Evolutionary conservation across 208 protist genomes (phyloP).

Genomic region (Zelonia costaricensis): DNA sequence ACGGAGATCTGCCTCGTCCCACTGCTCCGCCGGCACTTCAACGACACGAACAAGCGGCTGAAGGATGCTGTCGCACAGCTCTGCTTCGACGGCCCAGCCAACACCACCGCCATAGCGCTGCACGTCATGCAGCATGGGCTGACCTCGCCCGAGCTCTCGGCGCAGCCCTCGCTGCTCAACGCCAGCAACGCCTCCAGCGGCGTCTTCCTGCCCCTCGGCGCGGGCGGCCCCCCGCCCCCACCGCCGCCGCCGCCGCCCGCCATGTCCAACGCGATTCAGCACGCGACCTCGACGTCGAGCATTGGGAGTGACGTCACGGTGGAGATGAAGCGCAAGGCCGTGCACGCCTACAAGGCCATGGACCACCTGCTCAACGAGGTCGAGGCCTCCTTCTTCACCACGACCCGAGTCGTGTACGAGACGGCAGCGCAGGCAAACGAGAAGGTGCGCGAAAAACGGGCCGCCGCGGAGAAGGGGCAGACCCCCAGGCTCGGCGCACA

Average conservation of each 20-base stretch:
- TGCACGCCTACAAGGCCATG: constrained; percentile 41
- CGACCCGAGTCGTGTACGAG: constrained; percentile 36
- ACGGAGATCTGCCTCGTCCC: constrained; percentile 83
- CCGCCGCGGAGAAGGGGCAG: constrained; percentile 2
- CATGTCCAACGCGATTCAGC: too few species aligned
- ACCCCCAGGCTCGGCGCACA: background rate
- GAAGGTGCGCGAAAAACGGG: constrained; percentile 6
- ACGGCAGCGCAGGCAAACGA: constrained; percentile 2
- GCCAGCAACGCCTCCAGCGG: constrained; percentile 1
- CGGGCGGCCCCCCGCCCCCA: too few species aligned
- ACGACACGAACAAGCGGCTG: constrained; percentile 67
- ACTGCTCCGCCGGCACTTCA: constrained; percentile 83
- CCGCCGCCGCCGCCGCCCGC: background rate
- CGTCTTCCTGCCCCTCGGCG: background rate
- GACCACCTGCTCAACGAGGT: constrained; percentile 57
- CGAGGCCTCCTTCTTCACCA: constrained; percentile 47
- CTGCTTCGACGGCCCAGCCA: constrained; percentile 48
- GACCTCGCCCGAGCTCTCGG: constrained; percentile 4
- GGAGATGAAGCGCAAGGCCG: constrained; percentile 14
- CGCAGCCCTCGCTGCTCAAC: constrained; percentile 10
- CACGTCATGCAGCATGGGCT: constrained; percentile 24
- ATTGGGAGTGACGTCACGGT: background rate
- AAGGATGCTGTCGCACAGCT: constrained; percentile 59
- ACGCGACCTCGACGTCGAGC: background rate
- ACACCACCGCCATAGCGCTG: constrained; percentile 31